Percentiles rank a stretch among this genome's conserved stretches.
These are phyloP conservation scores for Salicornia ramosissima DNA, from an alignment of 148 eudicot genomes.

Conservation along the genomic window DNA sequence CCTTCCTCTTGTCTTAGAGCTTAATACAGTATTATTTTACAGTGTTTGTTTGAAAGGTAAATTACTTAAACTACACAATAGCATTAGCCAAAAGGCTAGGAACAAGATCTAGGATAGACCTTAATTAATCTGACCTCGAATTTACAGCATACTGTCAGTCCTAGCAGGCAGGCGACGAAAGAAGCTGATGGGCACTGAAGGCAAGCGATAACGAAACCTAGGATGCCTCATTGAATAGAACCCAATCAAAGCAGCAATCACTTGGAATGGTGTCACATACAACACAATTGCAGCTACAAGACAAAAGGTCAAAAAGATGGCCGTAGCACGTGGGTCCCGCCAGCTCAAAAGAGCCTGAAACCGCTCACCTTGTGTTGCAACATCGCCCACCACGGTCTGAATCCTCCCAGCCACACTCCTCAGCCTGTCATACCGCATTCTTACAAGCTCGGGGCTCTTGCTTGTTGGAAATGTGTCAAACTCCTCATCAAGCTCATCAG, in stretches of 20 bases:
- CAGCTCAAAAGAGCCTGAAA: constrained; percentile 86
- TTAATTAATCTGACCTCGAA: constrained; percentile 19
- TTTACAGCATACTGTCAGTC: constrained; percentile 83
- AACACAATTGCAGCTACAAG: constrained; percentile 63
- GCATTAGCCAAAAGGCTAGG: not conserved
- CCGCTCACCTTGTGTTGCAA: constrained; percentile 94
- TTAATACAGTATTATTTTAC: not conserved
- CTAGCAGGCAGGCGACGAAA: constrained; percentile 90
- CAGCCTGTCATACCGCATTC: constrained; percentile 90
- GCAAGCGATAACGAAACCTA: constrained; percentile 72
- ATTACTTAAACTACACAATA: not conserved
- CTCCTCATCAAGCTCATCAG: constrained; percentile 94
- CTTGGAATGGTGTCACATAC: constrained; percentile 89
- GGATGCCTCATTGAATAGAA: constrained; percentile 88
- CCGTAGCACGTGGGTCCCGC: constrained; percentile 95
- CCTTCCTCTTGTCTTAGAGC: not conserved
- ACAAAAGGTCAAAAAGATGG: constrained; percentile 71
- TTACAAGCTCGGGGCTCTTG: constrained; percentile 64
- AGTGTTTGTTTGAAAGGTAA: constrained; percentile 1
- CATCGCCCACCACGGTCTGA: constrained; percentile 84
- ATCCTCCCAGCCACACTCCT: constrained; percentile 90
- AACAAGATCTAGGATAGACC: constrained; percentile 1
- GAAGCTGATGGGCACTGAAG: constrained; percentile 81
- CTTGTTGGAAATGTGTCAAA: constrained; percentile 92
- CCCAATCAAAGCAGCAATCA: constrained; percentile 65